Conservation (phyloP, 2,329 filamentous ascomycete species). For the Leptographium lundbergii region DNA sequence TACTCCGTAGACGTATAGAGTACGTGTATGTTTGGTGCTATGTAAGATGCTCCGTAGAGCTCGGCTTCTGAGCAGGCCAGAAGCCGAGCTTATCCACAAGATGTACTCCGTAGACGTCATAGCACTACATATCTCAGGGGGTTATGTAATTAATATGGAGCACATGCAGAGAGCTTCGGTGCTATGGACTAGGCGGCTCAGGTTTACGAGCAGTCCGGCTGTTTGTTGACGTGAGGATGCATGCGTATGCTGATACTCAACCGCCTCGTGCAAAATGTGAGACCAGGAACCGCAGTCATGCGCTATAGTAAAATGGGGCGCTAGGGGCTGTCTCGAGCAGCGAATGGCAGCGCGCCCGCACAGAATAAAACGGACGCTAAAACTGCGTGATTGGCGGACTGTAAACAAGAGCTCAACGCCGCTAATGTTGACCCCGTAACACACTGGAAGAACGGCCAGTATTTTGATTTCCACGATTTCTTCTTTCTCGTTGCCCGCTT, state of each 20-base stretch:
- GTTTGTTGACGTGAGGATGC: background rate
- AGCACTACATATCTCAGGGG: too few relatives aligned
- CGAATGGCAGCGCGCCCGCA: slow-evolving; percentile 3
- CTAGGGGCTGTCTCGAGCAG: background rate
- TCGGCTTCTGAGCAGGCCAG: too few relatives aligned
- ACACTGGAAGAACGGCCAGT: background rate
- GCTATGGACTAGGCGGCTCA: background rate
- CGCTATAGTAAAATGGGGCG: background rate
- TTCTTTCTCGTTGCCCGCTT: too few relatives aligned
- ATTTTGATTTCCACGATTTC: background rate
- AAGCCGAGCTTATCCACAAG: too few relatives aligned
- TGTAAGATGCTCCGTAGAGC: too few relatives aligned
- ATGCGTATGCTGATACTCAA: background rate
- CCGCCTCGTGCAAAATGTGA: background rate
- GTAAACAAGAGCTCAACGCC: slow-evolving; percentile 4
- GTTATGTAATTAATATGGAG: too few relatives aligned
- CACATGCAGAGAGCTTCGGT: too few relatives aligned
- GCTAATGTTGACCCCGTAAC: slow-evolving; percentile 14
- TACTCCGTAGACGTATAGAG: too few relatives aligned
- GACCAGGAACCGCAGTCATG: background rate
- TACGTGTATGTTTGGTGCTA: too few relatives aligned
- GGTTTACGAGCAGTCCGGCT: background rate
- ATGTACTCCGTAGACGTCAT: too few relatives aligned
- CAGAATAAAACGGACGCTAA: background rate
- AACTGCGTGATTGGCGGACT: background rate